Base-by-base conservation (phyloP, 2,329 filamentous ascomycete species). In the Stachybotrys chartarum region DNA sequence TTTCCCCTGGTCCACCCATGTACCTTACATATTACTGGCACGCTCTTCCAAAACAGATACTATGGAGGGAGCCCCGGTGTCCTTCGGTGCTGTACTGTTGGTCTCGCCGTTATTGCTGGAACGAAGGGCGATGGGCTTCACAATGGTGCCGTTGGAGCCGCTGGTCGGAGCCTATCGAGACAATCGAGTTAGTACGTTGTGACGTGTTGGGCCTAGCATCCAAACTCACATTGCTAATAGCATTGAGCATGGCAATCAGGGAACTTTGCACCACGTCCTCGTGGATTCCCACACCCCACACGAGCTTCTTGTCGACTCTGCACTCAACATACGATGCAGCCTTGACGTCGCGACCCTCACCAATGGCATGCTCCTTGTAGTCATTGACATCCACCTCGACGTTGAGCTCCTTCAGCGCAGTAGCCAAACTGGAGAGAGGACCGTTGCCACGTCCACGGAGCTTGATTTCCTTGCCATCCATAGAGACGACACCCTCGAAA, bases 351-450 rank as follows among this genome's bases (percentile, higher is more conserved):
- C 30, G n/a, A 30, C 18, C 48, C 8, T 80, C 78, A 61, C 91
- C 91, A 63, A 97, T 91, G 31, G 92, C 88, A 73, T 97, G 93
- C 72, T 97, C 94, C 78, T 95, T 96, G 78, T 97, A 97, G 70
- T 97, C 91, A 50, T 86, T 83, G 53, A 97, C 91, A 67, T 97
- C 93, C 30, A 97, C 78, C 66, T 95, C 87, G 60, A 97, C 87
- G 56, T 90, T 90, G 39, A 97, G 75, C 16, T 79, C 79, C 63
- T 84, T 83, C 48, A 99, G 80, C 16, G 92, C 93, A 64, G 91
- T 86, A 2, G 90, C 90, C 66, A 97, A 75, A 59, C 88, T 90
- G 4, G 91, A 97, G 64, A 97, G 90, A 39, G 93, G 91, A 66
- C 93, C 93, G 67, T 92, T 96, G 39, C 93, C 93, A 10, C 86